A percentile compares a stretch with the other conserved stretches of the same genome.
Conservation (phyloP, 2,329 filamentous ascomycete genomes). For the Trichoderma hamatum region DNA sequence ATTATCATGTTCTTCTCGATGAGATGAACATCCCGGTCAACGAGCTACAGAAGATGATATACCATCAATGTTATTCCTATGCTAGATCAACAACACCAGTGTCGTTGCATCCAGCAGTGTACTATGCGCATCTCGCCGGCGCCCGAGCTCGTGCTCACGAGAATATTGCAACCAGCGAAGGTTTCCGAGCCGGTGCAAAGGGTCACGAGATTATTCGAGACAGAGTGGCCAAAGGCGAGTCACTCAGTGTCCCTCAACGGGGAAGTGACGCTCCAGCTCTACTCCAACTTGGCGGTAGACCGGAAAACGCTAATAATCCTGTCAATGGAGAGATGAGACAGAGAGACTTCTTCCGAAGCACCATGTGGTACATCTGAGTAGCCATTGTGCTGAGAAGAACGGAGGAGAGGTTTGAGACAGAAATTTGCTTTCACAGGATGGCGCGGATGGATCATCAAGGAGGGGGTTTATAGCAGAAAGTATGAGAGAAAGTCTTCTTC, state of each 20-base stretch:
- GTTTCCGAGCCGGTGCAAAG: conserved; percentile 49
- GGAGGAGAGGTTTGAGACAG: background rate
- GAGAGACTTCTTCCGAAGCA: conserved; percentile 42
- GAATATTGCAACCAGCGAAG: conserved; percentile 48
- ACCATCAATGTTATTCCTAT: conserved; percentile 94
- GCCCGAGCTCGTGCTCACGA: conserved; percentile 79
- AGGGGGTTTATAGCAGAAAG: background rate
- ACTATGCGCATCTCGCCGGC: conserved; percentile 92
- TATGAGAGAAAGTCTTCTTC: background rate
- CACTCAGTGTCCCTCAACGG: conserved; percentile 31
- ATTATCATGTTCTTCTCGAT: conserved; percentile 88
- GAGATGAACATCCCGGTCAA: conserved; percentile 70
- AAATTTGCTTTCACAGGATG: background rate
- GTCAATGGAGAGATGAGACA: conserved; percentile 38
- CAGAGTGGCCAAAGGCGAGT: conserved; percentile 45
- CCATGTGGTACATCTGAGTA: conserved; percentile 51
- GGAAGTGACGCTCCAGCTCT: conserved; percentile 37
- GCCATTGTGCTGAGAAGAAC: background rate
- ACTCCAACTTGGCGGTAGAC: conserved; percentile 38
- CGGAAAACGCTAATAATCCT: conserved; percentile 30
- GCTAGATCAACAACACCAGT: conserved; percentile 90
- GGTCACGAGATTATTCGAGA: conserved; percentile 46
- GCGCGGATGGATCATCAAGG: background rate
- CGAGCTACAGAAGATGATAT: conserved; percentile 83
- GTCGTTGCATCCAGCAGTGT: conserved; percentile 84